Evolutionary conservation across 1,139 yeast species (phyloP).

Genomic region (Spencermartinsiella ligniputridi): DNA sequence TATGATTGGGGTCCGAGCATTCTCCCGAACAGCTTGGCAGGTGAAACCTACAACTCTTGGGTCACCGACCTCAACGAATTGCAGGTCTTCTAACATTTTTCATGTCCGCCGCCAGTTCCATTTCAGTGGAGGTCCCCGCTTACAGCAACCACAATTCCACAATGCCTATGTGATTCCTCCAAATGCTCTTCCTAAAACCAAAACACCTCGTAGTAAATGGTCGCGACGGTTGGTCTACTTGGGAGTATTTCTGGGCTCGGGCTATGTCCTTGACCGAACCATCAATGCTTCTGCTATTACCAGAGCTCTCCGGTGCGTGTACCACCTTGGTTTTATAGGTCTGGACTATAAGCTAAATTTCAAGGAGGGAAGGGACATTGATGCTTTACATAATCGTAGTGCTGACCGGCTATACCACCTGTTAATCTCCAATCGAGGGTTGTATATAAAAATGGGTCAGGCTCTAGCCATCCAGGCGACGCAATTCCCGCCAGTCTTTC

Average conservation of each 20-base stretch:
- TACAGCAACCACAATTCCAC: constrained; percentile 3
- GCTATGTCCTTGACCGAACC: constrained; percentile 17
- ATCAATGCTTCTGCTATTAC: constrained; percentile 46
- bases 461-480: constrained; percentile 69
- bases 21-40: too few species aligned
- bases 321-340: constrained; percentile 49
- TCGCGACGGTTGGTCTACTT: constrained; percentile 9
- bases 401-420: constrained; percentile 53
- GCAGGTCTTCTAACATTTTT: too few species aligned
- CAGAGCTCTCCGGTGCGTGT: constrained; percentile 52
- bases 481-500: constrained; percentile 61
- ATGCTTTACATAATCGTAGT: constrained; percentile 55
- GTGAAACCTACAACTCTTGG: too few species aligned
- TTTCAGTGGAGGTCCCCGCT: too few species aligned
- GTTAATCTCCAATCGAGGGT: constrained; percentile 57
- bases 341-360: constrained; percentile 53
- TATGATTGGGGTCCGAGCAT: too few species aligned
- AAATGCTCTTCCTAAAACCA: constrained; percentile 17
- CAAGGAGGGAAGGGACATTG: constrained; percentile 41
- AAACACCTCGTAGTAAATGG: constrained; percentile 14
- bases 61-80: too few species aligned
- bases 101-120: too few species aligned
- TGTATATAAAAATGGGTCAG: constrained; percentile 73
- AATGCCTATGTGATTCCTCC: constrained; percentile 13
- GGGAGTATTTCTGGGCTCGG: constrained; percentile 12